Evolutionary conservation across 371 early-diverging fungal species (phyloP).

Genomic region (Coemansia linderi): DNA sequence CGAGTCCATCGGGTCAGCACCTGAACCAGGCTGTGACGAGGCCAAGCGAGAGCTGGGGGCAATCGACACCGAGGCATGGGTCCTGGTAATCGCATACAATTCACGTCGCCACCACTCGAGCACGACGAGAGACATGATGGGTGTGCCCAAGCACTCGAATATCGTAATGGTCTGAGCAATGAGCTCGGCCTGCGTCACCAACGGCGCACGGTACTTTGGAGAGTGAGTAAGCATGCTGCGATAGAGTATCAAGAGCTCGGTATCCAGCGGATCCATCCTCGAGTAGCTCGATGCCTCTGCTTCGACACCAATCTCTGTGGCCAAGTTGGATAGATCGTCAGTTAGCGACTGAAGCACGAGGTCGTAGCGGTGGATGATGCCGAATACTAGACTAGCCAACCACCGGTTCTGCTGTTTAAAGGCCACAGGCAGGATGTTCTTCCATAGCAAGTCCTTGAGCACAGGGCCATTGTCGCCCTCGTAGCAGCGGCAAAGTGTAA

Average conservation of each 20-base stretch:
- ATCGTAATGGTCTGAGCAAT: constrained; percentile 52
- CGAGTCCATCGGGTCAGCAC: constrained; percentile 10
- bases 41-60: background rate
- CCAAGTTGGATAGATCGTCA: constrained; percentile 53
- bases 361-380: constrained; percentile 65
- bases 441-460: constrained; percentile 52
- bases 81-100: constrained; percentile 36
- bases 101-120: constrained; percentile 52
- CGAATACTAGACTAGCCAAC: constrained; percentile 69
- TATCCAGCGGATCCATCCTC: constrained; percentile 63
- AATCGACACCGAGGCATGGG: background rate
- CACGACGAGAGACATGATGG: constrained; percentile 51
- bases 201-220: constrained; percentile 45
- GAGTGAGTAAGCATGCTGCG: constrained; percentile 62
- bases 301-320: constrained; percentile 28
- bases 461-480: constrained; percentile 71
- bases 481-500: constrained; percentile 83
- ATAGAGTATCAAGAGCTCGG: constrained; percentile 77
- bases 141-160: constrained; percentile 49
- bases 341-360: constrained; percentile 68
- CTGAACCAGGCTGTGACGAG: background rate
- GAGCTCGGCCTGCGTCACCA: constrained; percentile 42
- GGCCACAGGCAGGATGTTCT: constrained; percentile 59
- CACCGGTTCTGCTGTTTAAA: constrained; percentile 69
- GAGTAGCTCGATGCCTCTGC: constrained; percentile 29